Evolutionary conservation across 2,329 filamentous ascomycete genomes (phyloP), one percentile per base, ranked within the genome.

Genomic region (Trichophyton schoenleinii): DNA sequence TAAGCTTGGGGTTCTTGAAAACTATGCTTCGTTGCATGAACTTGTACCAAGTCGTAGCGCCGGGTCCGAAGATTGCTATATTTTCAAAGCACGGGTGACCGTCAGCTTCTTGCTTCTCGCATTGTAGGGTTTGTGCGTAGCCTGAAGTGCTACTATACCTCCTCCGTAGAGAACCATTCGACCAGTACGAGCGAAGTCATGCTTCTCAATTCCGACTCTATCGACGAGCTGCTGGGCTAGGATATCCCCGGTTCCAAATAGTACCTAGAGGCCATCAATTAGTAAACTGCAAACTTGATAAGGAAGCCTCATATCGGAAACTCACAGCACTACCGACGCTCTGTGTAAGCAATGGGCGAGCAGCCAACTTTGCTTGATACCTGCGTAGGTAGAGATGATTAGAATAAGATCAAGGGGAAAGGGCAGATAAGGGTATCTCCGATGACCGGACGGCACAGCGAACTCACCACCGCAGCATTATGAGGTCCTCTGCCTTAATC

Each of bases 161-260:
- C 78, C 78, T 60, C 78, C 78, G 61, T 80, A 80, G 38, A 78
- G 68, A 31, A 72, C 75, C 78, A 80, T 79, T 61, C 78, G 74
- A 38, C 74, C 77, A 42, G 78, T 79, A 61, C 78, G 71, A 25
- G 71, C 72, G 61, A 75, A 70, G 70, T 92, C 87, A 73, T 99
- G 92, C 66, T 88, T 87, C 67, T 86, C 77, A 28, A 88, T 67
- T 18, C 91, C 91, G 69, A 82, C 86, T 73, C 85, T 86, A 77
- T 97, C 92, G 63, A 99, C 88, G 41, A 84, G 80, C 77, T 97
- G 92, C 76, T 99, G 94, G 42, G 94, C 90, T 67, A 95, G 86
- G 63, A 87, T 80, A 77, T 99, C 94, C 69, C 94, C 94, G 13
- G 91, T 89, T 62, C 88, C 91, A 73, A 97, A 99, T 65, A 99